Percentiles rank a stretch among this genome's conserved stretches.
These are phyloP conservation scores for Saccharomycopsis sp. DNA, from an alignment of 805 yeast species.

Conservation along the genomic window DNA sequence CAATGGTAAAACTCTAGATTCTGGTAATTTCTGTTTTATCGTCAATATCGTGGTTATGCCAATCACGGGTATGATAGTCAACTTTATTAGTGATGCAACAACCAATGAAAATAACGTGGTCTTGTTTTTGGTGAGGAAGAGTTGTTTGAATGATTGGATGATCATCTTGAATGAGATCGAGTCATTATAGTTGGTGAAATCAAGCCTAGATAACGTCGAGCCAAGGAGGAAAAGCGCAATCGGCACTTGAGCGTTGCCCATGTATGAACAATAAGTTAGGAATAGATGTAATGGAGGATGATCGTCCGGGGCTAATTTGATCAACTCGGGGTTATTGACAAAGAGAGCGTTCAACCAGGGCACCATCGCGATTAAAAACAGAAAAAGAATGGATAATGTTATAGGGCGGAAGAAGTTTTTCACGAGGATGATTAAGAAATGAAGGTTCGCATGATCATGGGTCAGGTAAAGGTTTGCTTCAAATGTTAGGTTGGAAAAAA, in stretches of 20 bases:
- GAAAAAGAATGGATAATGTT: slow-evolving; percentile 55
- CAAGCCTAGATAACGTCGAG: slow-evolving; percentile 76
- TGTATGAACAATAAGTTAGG: slow-evolving; percentile 71
- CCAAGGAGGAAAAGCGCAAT: slow-evolving; percentile 76
- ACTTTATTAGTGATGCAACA: slow-evolving; percentile 47
- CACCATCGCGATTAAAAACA: slow-evolving; percentile 66
- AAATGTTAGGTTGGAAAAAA: no score
- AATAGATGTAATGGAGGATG: slow-evolving; percentile 78
- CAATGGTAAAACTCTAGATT: slow-evolving; percentile 42
- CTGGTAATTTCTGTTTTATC: slow-evolving; percentile 35
- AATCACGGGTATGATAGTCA: slow-evolving; percentile 70
- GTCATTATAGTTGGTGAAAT: slow-evolving; percentile 20
- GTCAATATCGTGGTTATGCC: slow-evolving; percentile 66
- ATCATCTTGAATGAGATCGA: not conserved
- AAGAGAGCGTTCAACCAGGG: slow-evolving; percentile 78
- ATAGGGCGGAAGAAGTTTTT: slow-evolving; percentile 62
- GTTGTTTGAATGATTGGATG: not conserved
- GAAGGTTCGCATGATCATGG: no score
- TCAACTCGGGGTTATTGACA: slow-evolving; percentile 32
- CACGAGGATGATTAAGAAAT: slow-evolving; percentile 26
- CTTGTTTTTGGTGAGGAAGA: slow-evolving; percentile 2
- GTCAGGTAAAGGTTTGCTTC: no score
- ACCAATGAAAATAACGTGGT: slow-evolving; percentile 43
- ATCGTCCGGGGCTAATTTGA: slow-evolving; percentile 77
- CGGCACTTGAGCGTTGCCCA: slow-evolving; percentile 86